These are phyloP conservation scores for Pythium rhizo-oryzae DNA, from an alignment of 352 stramenopile species.

Conservation along the genomic window DNA sequence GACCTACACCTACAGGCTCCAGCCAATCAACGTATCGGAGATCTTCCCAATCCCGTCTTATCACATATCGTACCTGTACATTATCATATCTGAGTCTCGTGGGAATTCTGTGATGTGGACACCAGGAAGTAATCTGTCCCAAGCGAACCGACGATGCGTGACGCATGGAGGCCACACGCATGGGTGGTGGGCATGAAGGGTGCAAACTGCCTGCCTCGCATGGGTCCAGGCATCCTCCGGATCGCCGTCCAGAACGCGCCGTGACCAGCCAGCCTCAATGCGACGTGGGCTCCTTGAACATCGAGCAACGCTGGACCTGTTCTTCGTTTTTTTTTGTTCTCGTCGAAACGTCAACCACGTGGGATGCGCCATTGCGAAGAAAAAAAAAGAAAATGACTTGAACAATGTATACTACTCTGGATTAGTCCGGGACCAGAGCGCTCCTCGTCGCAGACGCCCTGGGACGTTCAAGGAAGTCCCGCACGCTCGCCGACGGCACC, in stretches of 20 bases:
- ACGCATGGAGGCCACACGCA: not conserved
- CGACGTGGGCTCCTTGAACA: not conserved
- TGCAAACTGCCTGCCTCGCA: not conserved
- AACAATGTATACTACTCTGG: slow-evolving; percentile 7
- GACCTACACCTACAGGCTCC: not conserved
- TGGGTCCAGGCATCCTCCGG: not conserved
- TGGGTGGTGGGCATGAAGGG: not conserved
- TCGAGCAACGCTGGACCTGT: not conserved
- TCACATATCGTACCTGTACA: slow-evolving; percentile 7
- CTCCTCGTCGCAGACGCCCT: not conserved
- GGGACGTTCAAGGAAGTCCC: not conserved
- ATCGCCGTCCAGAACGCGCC: no score
- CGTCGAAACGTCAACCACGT: slow-evolving; percentile 1
- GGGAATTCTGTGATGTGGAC: slow-evolving; percentile 1
- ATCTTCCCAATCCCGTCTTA: not conserved
- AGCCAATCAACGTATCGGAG: not conserved
- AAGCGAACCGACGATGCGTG: not conserved
- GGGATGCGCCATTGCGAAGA: not conserved
- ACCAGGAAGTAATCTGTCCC: not conserved
- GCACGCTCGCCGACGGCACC: no score
- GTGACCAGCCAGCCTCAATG: no score
- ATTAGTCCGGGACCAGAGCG: not conserved
- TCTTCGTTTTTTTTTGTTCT: not conserved
- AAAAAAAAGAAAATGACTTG: slow-evolving; percentile 29
- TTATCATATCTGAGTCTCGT: slow-evolving; percentile 10